Evolutionary conservation across 768 basidiomycete genomes (phyloP).

Genomic region (Rhizopogon roseolus): DNA sequence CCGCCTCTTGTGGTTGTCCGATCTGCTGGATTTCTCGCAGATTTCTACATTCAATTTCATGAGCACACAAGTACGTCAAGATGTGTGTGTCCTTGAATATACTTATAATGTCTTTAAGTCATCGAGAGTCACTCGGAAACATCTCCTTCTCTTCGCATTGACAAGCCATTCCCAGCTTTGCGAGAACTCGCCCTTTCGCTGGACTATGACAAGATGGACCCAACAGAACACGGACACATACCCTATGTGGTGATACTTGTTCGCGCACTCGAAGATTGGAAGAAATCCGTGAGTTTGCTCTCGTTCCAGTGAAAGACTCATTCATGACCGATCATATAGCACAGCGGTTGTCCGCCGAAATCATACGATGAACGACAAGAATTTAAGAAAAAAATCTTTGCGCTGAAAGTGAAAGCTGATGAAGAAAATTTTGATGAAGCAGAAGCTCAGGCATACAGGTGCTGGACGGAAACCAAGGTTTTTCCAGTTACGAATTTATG

Average conservation of each 20-base stretch:
- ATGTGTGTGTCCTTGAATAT: background rate
- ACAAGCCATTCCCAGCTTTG: slow-evolving; percentile 83
- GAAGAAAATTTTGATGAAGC: slow-evolving; percentile 99
- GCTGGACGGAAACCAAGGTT: slow-evolving; percentile 58
- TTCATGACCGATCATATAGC: slow-evolving; percentile 35
- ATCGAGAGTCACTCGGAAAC: slow-evolving; percentile 85
- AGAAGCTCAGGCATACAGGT: slow-evolving; percentile 78
- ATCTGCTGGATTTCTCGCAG: slow-evolving; percentile 86
- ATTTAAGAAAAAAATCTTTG: slow-evolving; percentile 67
- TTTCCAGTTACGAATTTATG: slow-evolving; percentile 1
- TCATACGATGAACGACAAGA: slow-evolving; percentile 62
- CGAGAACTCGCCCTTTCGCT: slow-evolving; percentile 66
- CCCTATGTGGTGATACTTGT: slow-evolving; percentile 90
- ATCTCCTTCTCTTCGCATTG: slow-evolving; percentile 73
- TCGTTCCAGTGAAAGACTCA: background rate
- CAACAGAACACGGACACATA: slow-evolving; percentile 84
- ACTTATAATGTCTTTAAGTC: slow-evolving; percentile 41
- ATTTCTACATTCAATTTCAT: slow-evolving; percentile 84
- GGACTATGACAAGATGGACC: slow-evolving; percentile 77
- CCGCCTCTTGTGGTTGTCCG: slow-evolving; percentile 75
- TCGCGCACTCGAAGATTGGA: slow-evolving; percentile 80
- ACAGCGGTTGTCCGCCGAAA: slow-evolving; percentile 54
- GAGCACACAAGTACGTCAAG: slow-evolving; percentile 71
- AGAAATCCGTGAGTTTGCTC: slow-evolving; percentile 49
- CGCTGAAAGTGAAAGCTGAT: slow-evolving; percentile 68